Evolutionary conservation across 2,329 filamentous ascomycete species (phyloP), one percentile per base, ranked within the genome.

Genomic region (Talaromyces sp.): DNA sequence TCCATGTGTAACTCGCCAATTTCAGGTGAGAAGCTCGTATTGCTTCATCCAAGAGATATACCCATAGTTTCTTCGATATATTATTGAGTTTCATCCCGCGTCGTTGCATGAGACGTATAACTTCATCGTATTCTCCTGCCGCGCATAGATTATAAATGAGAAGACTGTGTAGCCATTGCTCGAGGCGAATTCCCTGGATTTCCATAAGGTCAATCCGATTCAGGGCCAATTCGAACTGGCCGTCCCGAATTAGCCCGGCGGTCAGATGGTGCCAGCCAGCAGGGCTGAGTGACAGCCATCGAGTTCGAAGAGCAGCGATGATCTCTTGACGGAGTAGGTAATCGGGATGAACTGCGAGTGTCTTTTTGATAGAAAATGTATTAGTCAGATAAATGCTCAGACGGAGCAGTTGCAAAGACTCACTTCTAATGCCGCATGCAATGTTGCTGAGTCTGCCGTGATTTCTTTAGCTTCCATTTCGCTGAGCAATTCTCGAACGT

Each of bases 341-440:
- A 74, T 98, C 90, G 0, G 94, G 91, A 72, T 98, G 95, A 8
- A 95, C 85, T 0, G 90, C 86, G 28, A 97, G 81, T 5, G 85
- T 88, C 81, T 89, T 65, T 36, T 47, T 27, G n/a, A 27, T 23
- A 47, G 40, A 52, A 36, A 23, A 31, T 36, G 27, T 30, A 30
- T n/a, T n/a, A 5, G 10, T 59, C 31, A 59, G 42, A 10, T 10
- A 18, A 34, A 56, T 51, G 44, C 27, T 33, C 16, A 59, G 31
- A 33, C 16, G 34, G 8, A 59, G 33, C 10, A 8, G 33, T 53
- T 33, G 28, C 23, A 9, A 31, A 6, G 1, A 50, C 50, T 27
- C 33, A 89, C 87, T 73, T 87, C 85, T 44, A 97, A 77, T 2
- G 89, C 85, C 64, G 85, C 85, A 73, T 93, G 88, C 68, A 91